Base-by-base conservation (phyloP, 495 filamentous ascomycete genomes). In the Halenospora varia region DNA sequence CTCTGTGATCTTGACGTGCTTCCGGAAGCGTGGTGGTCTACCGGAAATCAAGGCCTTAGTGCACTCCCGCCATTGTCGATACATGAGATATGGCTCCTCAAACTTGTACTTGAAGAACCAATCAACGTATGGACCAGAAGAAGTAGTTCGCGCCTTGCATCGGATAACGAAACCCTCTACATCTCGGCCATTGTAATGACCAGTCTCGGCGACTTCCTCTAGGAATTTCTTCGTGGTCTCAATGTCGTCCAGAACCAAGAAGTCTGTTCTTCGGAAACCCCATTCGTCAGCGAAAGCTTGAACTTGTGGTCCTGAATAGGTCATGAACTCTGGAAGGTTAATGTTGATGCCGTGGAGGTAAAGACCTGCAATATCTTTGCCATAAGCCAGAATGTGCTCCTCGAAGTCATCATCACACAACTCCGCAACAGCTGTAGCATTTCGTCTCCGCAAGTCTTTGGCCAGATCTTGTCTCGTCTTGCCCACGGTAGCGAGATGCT, bases 101-200 rank as follows among this genome's bases (percentile, higher is more conserved):
- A 97, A 98, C 74, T 98, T 98, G 80, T 90, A 98, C 70, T 98
- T 98, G 85, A 97, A 98, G 74, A 98, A 97, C 93, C 93, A 98
- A 69, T 97, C 90, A 8, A 71, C 52, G 10, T 66, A 56, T 10
- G 73, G 73, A 10, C 68, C 71, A 2, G 15, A 13, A 1, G 53
- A 55, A 49, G 26, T 18, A 19, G 79, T 70, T 11, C 77, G 77
- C 58, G 84, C 81, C 67, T 89, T 86, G 74, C 94, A 97, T 53
- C 94, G 87, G 56, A 98, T 88, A 53, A 98, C 94, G 62, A 98
- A 98, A 2, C 94, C 94, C 69, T 98, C 94, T 2, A 96, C 93
- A 60, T 97, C 92, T 52, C 90, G 86, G 9, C 90, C 93, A 60
- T 86, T 85, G 71, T 93, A 96, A 2, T 88, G 82, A 8, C 92